phyloP scores from a whole-genome alignment of 441 rosid genomes.

The Gossypium davidsonii region DNA sequence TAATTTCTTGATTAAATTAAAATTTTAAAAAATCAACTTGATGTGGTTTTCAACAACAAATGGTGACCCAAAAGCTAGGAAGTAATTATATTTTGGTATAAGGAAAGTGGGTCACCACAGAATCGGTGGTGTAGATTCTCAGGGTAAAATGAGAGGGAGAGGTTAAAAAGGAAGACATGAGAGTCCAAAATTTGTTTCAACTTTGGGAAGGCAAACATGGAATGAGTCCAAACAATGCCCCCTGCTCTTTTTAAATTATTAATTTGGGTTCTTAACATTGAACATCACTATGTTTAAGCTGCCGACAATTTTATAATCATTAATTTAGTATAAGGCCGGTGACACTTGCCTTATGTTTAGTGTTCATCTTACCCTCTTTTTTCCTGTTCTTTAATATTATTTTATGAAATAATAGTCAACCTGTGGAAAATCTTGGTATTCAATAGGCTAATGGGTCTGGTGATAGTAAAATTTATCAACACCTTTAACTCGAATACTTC shows the following conservation, averaged over 20 bases:
- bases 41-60: background rate
- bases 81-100: background rate
- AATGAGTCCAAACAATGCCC: background rate
- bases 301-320: background rate
- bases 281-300: background rate
- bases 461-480: background rate
- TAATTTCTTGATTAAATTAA: too few relatives aligned
- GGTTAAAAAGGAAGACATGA: background rate
- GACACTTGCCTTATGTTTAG: background rate
- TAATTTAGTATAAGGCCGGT: background rate
- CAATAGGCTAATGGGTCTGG: background rate
- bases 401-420: background rate
- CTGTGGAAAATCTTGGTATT: background rate
- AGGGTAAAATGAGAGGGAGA: constrained; percentile 1
- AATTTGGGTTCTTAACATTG: background rate
- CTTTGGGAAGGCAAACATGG: background rate
- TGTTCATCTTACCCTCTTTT: background rate
- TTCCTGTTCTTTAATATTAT: background rate
- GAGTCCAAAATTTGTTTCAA: background rate
- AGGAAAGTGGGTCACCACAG: background rate
- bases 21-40: background rate
- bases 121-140: constrained; percentile 18
- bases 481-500: too few relatives aligned
- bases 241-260: background rate
- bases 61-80: background rate